Conservation (phyloP, 176 grass and related monocot genomes). For the Triticum monococcum region DNA sequence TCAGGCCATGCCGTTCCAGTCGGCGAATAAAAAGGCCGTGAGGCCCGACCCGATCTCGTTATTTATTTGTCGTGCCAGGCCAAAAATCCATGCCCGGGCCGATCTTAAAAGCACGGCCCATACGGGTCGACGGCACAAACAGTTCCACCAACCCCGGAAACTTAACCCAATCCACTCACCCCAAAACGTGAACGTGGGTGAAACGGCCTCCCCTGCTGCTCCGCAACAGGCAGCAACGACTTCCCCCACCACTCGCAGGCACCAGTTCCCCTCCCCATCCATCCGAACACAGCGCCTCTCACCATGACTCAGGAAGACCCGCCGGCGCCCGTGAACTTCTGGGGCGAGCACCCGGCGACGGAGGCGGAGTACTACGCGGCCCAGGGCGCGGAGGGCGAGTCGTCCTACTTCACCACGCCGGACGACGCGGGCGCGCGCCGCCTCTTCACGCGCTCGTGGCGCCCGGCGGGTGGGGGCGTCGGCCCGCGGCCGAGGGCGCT, state of each 20-base stretch:
- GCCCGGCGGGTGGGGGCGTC: not conserved
- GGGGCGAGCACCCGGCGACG: slow-evolving; percentile 67
- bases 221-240: slow-evolving; percentile 38
- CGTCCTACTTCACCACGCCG: slow-evolving; percentile 48
- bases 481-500: slow-evolving; percentile 41
- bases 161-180: not conserved
- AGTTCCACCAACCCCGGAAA: not conserved
- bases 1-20: no score
- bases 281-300: not conserved
- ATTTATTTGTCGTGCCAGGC: no score
- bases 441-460: slow-evolving; percentile 81
- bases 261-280: slow-evolving; percentile 12
- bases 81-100: no score
- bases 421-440: slow-evolving; percentile 26
- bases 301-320: slow-evolving; percentile 27
- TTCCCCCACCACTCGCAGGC: slow-evolving; percentile 21
- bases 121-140: not conserved
- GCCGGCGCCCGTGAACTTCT: slow-evolving; percentile 43
- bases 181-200: not conserved
- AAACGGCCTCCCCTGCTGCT: slow-evolving; percentile 20
- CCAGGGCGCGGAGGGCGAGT: slow-evolving; percentile 49
- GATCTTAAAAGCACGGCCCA: no score
- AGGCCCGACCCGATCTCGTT: no score
- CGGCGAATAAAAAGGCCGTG: no score
- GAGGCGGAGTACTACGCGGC: slow-evolving; percentile 74